Conservation (phyloP, 2,329 filamentous ascomycete species). For the Sclerotiophoma versabilis region DNA sequence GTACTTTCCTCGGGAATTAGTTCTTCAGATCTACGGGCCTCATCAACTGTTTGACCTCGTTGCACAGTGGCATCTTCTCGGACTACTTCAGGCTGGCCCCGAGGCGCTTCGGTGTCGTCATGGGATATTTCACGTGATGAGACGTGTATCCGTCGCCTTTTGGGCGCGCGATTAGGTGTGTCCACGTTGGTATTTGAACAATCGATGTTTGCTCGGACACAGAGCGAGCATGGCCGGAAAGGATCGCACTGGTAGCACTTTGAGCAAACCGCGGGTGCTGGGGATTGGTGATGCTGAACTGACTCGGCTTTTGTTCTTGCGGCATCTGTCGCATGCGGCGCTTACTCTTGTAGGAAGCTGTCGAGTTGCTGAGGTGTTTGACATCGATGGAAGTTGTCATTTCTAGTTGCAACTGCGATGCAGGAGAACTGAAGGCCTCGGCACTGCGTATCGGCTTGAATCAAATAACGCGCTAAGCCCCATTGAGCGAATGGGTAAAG, state of each 20-base stretch:
- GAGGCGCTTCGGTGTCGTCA: slow-evolving; percentile 3
- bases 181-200: neutral
- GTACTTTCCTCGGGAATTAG: neutral
- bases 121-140: slow-evolving; percentile 11
- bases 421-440: neutral
- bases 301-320: slow-evolving; percentile 19
- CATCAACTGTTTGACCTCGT: neutral
- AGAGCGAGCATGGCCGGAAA: slow-evolving; percentile 46
- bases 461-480: too few relatives aligned
- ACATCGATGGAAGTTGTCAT: neutral
- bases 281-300: neutral
- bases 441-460: neutral
- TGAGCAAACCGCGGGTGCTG: neutral
- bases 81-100: neutral
- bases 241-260: slow-evolving; percentile 42
- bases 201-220: slow-evolving; percentile 38
- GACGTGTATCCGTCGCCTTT: slow-evolving; percentile 13
- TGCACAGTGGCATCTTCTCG: neutral
- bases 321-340: slow-evolving; percentile 21
- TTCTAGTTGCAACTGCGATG: neutral
- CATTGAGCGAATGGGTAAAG: too few relatives aligned
- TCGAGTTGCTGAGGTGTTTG: slow-evolving; percentile 1
- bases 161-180: neutral
- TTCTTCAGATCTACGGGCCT: neutral
- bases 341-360: slow-evolving; percentile 17